Conservation (phyloP, 768 basidiomycete genomes). For the Chalciporus pseudorubinellus region DNA sequence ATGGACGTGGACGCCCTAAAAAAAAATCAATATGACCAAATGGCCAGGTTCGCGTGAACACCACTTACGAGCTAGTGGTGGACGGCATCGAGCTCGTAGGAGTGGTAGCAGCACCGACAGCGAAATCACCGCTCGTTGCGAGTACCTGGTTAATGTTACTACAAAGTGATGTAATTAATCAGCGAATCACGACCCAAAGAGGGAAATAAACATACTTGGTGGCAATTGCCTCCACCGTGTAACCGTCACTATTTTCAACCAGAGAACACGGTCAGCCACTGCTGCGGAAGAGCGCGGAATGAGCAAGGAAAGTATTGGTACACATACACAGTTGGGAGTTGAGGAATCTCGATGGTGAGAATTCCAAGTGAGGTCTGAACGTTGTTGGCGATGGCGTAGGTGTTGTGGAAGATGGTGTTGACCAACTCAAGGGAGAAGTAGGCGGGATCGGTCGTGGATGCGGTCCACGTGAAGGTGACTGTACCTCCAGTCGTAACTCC, state of each 20-base stretch:
- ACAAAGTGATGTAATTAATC: background rate
- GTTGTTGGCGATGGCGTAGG: conserved; percentile 56
- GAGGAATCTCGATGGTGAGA: conserved; percentile 43
- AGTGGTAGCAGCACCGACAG: conserved; percentile 31
- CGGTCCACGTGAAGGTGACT: conserved; percentile 49
- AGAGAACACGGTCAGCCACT: background rate
- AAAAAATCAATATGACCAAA: no score
- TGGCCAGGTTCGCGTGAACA: rapidly evolving
- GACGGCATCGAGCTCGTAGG: conserved; percentile 12
- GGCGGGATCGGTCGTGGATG: conserved; percentile 38
- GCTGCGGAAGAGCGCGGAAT: background rate
- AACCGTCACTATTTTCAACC: conserved; percentile 38
- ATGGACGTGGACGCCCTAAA: no score
- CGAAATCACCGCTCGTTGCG: conserved; percentile 39
- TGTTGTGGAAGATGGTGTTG: conserved; percentile 50
- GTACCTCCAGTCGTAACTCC: conserved; percentile 32
- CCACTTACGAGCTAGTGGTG: conserved; percentile 15
- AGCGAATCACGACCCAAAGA: background rate
- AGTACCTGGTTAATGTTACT: conserved; percentile 48
- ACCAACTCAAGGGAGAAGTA: conserved; percentile 46
- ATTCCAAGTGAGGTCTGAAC: conserved; percentile 37
- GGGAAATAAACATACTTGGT: conserved; percentile 30
- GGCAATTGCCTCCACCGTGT: conserved; percentile 48
- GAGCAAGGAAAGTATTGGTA: background rate
- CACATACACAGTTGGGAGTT: conserved; percentile 45